These are phyloP conservation scores for Lachnellula suecica DNA, from an alignment of 2,329 filamentous ascomycete species.

Conservation along the genomic window DNA sequence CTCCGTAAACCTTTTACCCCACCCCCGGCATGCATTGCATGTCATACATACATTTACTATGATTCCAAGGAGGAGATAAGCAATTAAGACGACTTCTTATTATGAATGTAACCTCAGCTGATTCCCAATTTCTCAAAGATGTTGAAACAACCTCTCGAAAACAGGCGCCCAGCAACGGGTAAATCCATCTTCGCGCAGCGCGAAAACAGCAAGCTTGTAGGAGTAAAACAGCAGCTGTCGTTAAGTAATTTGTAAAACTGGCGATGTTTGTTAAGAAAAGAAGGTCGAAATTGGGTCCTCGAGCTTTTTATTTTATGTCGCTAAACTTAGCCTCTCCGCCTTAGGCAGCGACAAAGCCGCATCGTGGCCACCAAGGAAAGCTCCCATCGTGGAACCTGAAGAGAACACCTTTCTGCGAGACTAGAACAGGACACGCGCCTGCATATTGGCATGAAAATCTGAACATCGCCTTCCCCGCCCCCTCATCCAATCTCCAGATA, in stretches of 20 bases:
- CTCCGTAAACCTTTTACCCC: no score
- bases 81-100: no score
- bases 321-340: not conserved
- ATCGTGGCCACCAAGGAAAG: not conserved
- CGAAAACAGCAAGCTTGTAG: slow-evolving; percentile 61
- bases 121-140: slow-evolving; percentile 67
- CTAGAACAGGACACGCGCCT: not conserved
- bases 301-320: slow-evolving; percentile 15
- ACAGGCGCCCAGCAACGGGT: slow-evolving; percentile 73
- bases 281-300: slow-evolving; percentile 30
- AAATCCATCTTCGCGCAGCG: slow-evolving; percentile 64
- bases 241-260: slow-evolving; percentile 50
- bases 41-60: no score
- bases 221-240: slow-evolving; percentile 48
- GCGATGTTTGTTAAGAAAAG: slow-evolving; percentile 47
- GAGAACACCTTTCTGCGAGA: not conserved
- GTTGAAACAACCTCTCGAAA: slow-evolving; percentile 64
- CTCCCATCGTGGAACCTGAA: not conserved
- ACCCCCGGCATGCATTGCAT: no score
- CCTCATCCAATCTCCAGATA: not conserved
- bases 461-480: not conserved
- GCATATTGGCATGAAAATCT: not conserved
- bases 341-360: not conserved
- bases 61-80: no score
- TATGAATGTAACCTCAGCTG: slow-evolving; percentile 72